Conservation (phyloP, 306 rosid genomes). For the Castanea mollissima region DNA sequence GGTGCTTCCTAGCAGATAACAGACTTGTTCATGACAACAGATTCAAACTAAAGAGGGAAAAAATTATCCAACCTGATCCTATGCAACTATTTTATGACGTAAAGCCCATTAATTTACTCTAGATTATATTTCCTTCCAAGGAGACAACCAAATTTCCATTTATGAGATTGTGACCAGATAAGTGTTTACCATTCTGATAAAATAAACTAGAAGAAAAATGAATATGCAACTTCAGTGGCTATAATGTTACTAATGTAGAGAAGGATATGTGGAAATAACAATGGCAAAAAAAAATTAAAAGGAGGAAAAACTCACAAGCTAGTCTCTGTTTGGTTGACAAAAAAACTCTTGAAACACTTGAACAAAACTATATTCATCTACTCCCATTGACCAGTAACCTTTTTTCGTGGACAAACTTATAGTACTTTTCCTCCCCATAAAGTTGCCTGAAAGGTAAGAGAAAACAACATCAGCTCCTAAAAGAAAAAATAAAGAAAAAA, state of each 20-base stretch:
- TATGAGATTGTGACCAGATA: not conserved
- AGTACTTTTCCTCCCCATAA: conserved; percentile 58
- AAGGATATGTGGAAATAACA: not conserved
- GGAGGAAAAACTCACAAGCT: not conserved
- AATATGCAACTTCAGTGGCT: not conserved
- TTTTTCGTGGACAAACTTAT: conserved; percentile 33
- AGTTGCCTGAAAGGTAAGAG: conserved; percentile 47
- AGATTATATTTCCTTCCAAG: not conserved
- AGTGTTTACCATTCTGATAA: not conserved
- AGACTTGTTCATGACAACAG: not conserved
- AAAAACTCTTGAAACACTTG: not conserved
- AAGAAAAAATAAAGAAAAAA: not conserved
- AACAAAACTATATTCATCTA: not conserved
- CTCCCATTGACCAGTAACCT: conserved; percentile 18
- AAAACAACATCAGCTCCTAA: not conserved
- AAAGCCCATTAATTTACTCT: not conserved
- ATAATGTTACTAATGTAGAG: too few species aligned
- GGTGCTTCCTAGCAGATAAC: not conserved
- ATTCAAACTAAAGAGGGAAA: not conserved
- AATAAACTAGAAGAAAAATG: not conserved
- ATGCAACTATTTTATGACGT: not conserved
- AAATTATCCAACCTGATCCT: not conserved
- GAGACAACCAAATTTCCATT: not conserved
- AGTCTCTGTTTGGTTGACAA: not conserved
- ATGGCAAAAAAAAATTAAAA: too few species aligned